A percentile compares a stretch with the other conserved stretches of the same genome.
phyloP scores from a whole-genome alignment of 768 basidiomycete genomes.

The Heimioporus sp. region DNA sequence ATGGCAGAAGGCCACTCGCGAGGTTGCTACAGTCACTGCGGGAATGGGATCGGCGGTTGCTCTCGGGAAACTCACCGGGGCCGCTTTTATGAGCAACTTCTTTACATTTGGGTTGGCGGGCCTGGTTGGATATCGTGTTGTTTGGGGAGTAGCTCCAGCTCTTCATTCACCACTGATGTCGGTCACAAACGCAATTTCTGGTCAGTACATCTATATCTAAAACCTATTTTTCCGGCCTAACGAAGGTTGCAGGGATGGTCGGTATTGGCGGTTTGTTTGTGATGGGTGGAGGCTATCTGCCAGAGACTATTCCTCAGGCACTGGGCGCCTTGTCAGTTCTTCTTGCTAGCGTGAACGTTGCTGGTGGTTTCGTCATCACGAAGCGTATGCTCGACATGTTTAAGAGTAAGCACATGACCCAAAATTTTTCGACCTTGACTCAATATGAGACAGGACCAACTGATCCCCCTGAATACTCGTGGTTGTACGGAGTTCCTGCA shows the following conservation, averaged over 20 bases:
- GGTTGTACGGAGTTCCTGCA: conserved; percentile 78
- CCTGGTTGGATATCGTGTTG: conserved; percentile 82
- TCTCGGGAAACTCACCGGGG: conserved; percentile 76
- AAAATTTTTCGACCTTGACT: neutral
- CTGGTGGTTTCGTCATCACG: conserved; percentile 86
- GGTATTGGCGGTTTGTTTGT: conserved; percentile 85
- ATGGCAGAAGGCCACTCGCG: conserved; percentile 77
- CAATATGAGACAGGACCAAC: conserved; percentile 53
- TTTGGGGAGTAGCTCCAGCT: conserved; percentile 88
- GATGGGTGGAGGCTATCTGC: conserved; percentile 86
- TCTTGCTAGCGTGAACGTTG: conserved; percentile 83
- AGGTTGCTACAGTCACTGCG: conserved; percentile 70
- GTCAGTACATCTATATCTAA: conserved; percentile 36
- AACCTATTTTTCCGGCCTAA: neutral
- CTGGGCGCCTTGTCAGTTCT: conserved; percentile 84
- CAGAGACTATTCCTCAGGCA: conserved; percentile 75
- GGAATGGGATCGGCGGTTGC: conserved; percentile 74
- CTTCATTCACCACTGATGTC: conserved; percentile 90
- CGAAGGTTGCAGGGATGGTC: conserved; percentile 53
- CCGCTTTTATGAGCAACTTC: conserved; percentile 85
- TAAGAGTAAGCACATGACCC: conserved; percentile 51
- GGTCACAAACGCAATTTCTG: conserved; percentile 87
- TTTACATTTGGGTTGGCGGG: conserved; percentile 88
- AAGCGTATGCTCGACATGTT: conserved; percentile 95
- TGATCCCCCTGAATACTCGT: conserved; percentile 87